Evolutionary conservation across 1,284 basidiomycete species (phyloP), one percentile per base, ranked within the genome.

Genomic region (Golubevia sp.): DNA sequence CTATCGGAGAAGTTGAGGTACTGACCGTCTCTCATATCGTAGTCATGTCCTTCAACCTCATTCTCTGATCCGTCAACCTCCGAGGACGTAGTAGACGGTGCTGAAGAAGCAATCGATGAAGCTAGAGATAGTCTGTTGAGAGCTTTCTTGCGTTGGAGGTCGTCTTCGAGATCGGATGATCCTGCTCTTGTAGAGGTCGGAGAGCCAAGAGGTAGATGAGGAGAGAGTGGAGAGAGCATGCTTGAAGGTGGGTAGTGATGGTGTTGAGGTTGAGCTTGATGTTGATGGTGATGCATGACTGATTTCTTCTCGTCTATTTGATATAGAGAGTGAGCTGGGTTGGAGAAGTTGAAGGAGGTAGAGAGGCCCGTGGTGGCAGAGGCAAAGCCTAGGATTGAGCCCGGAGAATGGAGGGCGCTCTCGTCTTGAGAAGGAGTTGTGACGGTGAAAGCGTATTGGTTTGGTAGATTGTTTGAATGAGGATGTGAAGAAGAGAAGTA

Each of bases 21-120:
- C 48, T 58, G 63, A 15, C 20, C 59, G 20, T 61, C 56, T 7
- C 20, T 48, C 13, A 20, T 54, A 26, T 53, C 20, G 25, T 59
- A 21, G 50, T 30, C 56, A 57, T 18, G 49, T 26, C 53, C 27
- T 56, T 50, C 53, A n/a, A n/a, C n/a, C n/a, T n/a, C n/a, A n/a
- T n/a, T n/a, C 57, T 25, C 20, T 58, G 24, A 27, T 15, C 25
- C 64, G 24, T 61, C 66, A 20, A 49, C 21, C 49, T 77, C 75
- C 21, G 71, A 74, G 34, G 75, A 59, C 44, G 73, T 49, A 11
- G 66, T 72, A 2, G 75, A 77, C 11, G 75, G 58, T 3, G 64
- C 67, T 1, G 75, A 77, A 59, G 73, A 73, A 50, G 68, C 64
- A 27, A 69, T 54, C 4, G 74, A 75, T 23, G 74, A 66, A 25